Percentiles rank a stretch among this genome's conserved stretches.
Conservation (phyloP, 1,284 basidiomycete genomes). For the Fistulina hepatica region DNA sequence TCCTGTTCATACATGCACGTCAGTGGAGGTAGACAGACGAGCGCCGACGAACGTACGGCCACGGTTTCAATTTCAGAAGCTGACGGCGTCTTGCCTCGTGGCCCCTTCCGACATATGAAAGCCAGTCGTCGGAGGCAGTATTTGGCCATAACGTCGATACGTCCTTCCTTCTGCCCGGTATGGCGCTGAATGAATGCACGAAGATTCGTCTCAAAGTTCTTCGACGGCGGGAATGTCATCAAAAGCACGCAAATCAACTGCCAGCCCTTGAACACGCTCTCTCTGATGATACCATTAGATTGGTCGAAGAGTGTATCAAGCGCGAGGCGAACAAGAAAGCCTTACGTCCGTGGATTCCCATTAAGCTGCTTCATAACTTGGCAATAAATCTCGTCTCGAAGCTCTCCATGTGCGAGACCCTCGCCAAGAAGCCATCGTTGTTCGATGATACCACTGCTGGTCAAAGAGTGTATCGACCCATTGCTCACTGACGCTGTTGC, state of each 20-base stretch:
- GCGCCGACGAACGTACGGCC: conserved; percentile 38
- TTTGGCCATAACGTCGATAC: conserved; percentile 82
- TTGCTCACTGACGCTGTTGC: neutral
- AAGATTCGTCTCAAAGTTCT: conserved; percentile 79
- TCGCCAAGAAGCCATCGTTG: conserved; percentile 77
- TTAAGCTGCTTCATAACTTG: conserved; percentile 86
- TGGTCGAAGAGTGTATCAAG: no score
- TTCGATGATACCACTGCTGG: conserved; percentile 55
- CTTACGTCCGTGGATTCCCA: no score
- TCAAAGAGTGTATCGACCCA: neutral
- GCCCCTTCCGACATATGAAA: conserved; percentile 68
- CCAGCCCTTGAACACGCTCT: conserved; percentile 82
- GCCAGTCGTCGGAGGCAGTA: conserved; percentile 68
- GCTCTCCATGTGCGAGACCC: conserved; percentile 66
- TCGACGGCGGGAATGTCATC: conserved; percentile 82
- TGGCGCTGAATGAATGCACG: conserved; percentile 65
- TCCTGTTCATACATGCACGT: conserved; percentile 36
- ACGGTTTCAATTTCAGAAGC: conserved; percentile 81
- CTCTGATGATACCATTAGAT: conserved; percentile 32
- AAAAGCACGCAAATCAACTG: conserved; percentile 82
- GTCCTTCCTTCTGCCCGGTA: conserved; percentile 54
- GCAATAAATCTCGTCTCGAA: conserved; percentile 87
- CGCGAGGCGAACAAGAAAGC: no score
- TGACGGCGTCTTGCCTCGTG: conserved; percentile 71
- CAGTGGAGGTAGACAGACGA: conserved; percentile 1